Percentiles rank a stretch among this genome's conserved stretches.
These are phyloP conservation scores for Omphalotus olearius DNA, from an alignment of 1,284 basidiomycete genomes.

Conservation along the genomic window DNA sequence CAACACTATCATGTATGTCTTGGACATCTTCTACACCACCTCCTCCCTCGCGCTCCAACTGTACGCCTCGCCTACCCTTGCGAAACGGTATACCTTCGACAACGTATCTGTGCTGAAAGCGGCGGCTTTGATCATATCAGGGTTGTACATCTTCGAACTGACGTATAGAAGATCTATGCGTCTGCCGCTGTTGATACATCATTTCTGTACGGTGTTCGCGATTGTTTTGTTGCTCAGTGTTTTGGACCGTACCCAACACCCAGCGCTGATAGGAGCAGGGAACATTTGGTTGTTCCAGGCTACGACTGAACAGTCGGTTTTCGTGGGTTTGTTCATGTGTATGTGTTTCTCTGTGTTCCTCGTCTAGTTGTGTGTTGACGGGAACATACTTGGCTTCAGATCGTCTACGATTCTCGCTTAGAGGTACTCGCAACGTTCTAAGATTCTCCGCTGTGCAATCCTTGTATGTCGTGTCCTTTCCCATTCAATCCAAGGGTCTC, in stretches of 20 bases:
- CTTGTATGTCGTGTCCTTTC: background rate
- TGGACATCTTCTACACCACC: constrained; percentile 3
- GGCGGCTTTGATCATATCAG: background rate
- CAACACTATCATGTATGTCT: constrained; percentile 7
- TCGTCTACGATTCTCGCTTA: background rate
- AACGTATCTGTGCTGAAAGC: background rate
- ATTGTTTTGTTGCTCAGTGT: background rate
- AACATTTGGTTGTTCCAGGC: constrained; percentile 10
- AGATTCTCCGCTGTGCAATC: constrained; percentile 5
- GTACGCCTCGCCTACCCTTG: constrained; percentile 1
- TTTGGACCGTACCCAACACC: background rate
- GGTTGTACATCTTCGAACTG: constrained; percentile 7
- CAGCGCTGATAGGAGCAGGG: constrained; percentile 4
- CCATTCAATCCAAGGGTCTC: background rate
- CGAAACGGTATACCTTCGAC: background rate
- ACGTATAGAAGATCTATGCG: constrained; percentile 5
- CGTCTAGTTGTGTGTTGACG: no score
- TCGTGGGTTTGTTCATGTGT: constrained; percentile 9
- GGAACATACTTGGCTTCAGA: background rate
- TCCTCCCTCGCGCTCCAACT: constrained; percentile 1
- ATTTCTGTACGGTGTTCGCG: constrained; percentile 6
- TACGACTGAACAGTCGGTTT: constrained; percentile 11
- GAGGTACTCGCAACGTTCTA: background rate
- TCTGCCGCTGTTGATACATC: constrained; percentile 3
- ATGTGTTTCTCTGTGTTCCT: background rate